Evolutionary conservation across 306 rosid species (phyloP), one percentile per base, ranked within the genome.

Genomic region (Acacia acuminata): DNA sequence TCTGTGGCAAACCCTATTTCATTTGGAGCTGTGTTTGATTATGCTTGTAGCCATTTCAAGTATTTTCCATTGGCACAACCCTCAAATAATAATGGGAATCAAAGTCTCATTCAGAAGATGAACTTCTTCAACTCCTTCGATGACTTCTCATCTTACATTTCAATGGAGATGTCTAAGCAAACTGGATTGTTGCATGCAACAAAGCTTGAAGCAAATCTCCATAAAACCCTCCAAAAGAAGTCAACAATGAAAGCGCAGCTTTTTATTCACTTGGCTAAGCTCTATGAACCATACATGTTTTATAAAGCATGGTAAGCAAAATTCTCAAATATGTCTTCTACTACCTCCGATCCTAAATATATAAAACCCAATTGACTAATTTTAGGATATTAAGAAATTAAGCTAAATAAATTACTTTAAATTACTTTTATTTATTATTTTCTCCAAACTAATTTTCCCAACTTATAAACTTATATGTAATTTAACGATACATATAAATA

Each of bases 41-140:
- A 65, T 85, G 63, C 74, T 87, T 50, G 82, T 55, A 80, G 86
- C 43, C 88, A 87, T 65, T 89, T 85, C 63, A 75, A 70, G 25
- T 76, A 87, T 30, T 87, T 84, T 2, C 93, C 89, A 0, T 85
- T 84, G 14, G 3, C 77, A 27, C 83, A 84, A 0, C 2, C 22
- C 70, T 79, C 74, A 3, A 72, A 77, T 2, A 72, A 77, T 2
- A 78, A 79, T 5, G 91, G 91, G 22, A 79, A 56, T 14, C 89
- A 87, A 3, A 87, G 25, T 55, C 84, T 79, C 5, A 87, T 85
- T 47, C 79, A 86, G 32, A 55, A 77, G 2, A 85, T 87, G 89
- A 90, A 87, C 87, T 88, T 87, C 55, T 90, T 90, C 84, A 50
- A 63, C 82, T 85, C 89, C 0, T 70, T 79, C 65, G 89, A 85